Base-by-base conservation (phyloP, 192 early-diverging fungal species). In the Linderina pennispora region DNA sequence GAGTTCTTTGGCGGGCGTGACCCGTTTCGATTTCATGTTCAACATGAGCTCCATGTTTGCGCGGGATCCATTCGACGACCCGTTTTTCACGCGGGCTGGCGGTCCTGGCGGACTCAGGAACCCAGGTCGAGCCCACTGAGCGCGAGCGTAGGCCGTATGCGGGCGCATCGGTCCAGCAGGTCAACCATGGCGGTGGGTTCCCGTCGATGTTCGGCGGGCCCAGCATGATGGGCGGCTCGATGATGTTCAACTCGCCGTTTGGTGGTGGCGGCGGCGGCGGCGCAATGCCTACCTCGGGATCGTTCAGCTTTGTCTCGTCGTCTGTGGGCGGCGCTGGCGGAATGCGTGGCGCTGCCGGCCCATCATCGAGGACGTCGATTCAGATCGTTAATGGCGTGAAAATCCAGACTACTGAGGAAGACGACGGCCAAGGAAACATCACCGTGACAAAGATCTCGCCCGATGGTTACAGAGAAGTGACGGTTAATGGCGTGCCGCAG, bases 231-330 rank as follows among this genome's bases (percentile, higher is more conserved):
- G 43, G 43, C 6, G 28, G 28, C 11, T 59, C 52, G 4, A 60
- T 59, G 56, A 53, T 53, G 41, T 67, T 67, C 34, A 15, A 45
- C 5, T 49, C 48, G 14, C 53, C 53, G 39, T 62, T 62, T 41
- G 47, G 38, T 16, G 42, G 43, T 17, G 37, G 52, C 20, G 17
- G 36, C 32, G 25, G 16, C 10, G 47, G 40, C 13, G 48, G n/a
- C n/a, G 42, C 10, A 48, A 21, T 70, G 52, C 55, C 60, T 0
- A 47, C 60, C 33, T 40, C 42, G 18, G 60, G 62, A 20, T 65
- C 69, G 11, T 73, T 73, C 24, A 73, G 69, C 53, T 73, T 73
- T 52, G 50, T 73, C 28, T 73, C 69, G 22, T 61, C 62, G 11
- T 45, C 39, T 4, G 43, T 50, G 5, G 69, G 69, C 20, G 69